Conservation (phyloP, 768 basidiomycete species). For the Naganishia kalamii region DNA sequence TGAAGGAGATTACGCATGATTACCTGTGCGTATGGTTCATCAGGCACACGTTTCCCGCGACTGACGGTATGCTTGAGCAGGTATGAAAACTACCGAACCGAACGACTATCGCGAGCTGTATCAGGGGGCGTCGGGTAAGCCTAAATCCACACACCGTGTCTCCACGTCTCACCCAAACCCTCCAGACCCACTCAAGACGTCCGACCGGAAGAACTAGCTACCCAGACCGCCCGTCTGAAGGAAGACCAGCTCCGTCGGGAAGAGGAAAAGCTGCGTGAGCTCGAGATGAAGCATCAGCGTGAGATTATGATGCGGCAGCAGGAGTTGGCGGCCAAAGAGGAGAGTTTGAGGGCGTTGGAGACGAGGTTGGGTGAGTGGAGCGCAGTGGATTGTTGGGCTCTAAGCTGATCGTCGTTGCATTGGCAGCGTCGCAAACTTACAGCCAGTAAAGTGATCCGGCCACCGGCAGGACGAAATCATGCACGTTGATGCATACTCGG, state of each 20-base stretch:
- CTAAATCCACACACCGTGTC: not conserved
- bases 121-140: constrained; percentile 66
- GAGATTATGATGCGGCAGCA: constrained; percentile 98
- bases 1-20: constrained; percentile 86
- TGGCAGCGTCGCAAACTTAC: not conserved
- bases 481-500: too few species aligned
- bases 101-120: constrained; percentile 88
- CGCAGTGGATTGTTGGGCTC: not conserved
- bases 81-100: constrained; percentile 87
- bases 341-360: constrained; percentile 49
- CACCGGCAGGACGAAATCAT: too few species aligned
- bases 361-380: constrained; percentile 41
- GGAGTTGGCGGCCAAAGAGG: constrained; percentile 91
- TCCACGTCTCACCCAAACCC: not conserved
- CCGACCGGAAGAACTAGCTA: constrained; percentile 91
- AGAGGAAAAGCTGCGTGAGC: constrained; percentile 97
- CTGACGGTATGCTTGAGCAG: not conserved
- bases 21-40: constrained; percentile 54
- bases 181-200: constrained; percentile 54
- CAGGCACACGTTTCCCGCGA: not conserved
- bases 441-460: not conserved
- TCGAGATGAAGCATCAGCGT: constrained; percentile 94
- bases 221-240: constrained; percentile 92
- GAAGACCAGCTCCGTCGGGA: constrained; percentile 96
- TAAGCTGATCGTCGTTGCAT: not conserved